Base-by-base conservation (phyloP, 345 rosid species). In the Gynandropsis gynandra region DNA sequence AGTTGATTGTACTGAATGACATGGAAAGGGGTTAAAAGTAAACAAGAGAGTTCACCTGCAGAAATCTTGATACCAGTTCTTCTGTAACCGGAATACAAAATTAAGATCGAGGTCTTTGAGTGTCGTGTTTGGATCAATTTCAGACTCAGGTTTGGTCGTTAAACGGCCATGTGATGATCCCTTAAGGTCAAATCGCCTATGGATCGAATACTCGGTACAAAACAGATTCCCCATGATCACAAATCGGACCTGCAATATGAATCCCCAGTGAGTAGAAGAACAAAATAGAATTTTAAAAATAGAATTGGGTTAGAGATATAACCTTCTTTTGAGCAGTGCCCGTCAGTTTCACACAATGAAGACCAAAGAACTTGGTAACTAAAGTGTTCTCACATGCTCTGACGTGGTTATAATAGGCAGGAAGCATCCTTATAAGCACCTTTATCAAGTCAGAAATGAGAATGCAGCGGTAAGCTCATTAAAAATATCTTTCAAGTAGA, bases 351-450 rank as follows among this genome's bases (percentile, higher is more conserved):
- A 89, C 97, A 52, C 94, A 83, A n/a, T 89, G 97, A 12, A 89
- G 80, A 41, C 97, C 95, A 20, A 52, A 89, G 66, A 80, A 89
- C 66, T 74, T 89, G 40, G 73, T 83, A 11, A 89, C 84, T 21
- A 89, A 62, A 16, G 95, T 83, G 56, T 83, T 86, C 54, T 89
- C 94, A 41, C 79, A 83, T 16, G 95, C 81, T 52, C 88, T 78
- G 34, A 86, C 76, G 27, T 89, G 97, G 68, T 81, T 83, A 62
- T 80, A 89, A 40, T 89, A 89, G 6, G 97, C 90, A 7, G 87
- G 73, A 72, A 89, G 95, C 97, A 89, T 89, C 71, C 97, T 83
- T 51, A 89, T 48, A 62, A 89, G 79, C 63, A 86, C 94, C 97
- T 89, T 4, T 42, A 24, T 24, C 29, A 24, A 31, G 51, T 63